Base-by-base conservation (phyloP, 1,284 basidiomycete species). In the Marasmius oreades region DNA sequence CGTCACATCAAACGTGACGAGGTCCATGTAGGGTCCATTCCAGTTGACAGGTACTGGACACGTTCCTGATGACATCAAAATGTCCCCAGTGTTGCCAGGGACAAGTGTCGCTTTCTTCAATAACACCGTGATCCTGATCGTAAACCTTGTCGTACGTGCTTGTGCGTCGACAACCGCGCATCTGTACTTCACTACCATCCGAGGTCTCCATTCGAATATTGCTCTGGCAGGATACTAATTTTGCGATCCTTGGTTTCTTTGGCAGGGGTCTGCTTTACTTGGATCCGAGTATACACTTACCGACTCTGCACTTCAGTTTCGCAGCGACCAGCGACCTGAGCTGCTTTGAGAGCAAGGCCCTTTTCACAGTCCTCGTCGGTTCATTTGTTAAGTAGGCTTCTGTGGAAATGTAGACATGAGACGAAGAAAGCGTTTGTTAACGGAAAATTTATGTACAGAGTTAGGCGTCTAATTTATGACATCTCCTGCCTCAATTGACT, bases 91-190 rank as follows among this genome's bases (percentile, higher is more conserved):
- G 34, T 8, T 63, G 76, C 78, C 52, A 75, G 86, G 55, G 85
- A 88, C 70, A 85, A 86, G 62, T 85, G 82, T 62, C 70, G 69
- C 22, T 76, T 80, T 20, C 77, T 77, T 3, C 72, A 69, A 6
- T 68, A 82, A 11, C 89, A 85, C 70, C 91, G 88, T 67, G 79
- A 85, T 59, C 75, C 75, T 5, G 62, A 68, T 2, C 61, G 70
- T 4, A 64, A 73, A 31, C 63, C 72, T 6, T 90, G 87, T 63
- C 68, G 80, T 33, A 18, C 7, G 3, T 47, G n/a, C 23, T 14
- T 36, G 8, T 36, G 8, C 8, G 34, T 36, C 51, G 14, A 59
- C 8, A 52, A 57, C 10, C 66, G 66, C 66, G 66, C 11, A 26
- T 63, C 5, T 78, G 77, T 55, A 53, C 59, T 11, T 62, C 66